A percentile compares a stretch with the other conserved stretches of the same genome.
Conservation (phyloP, 306 rosid species). For the Vigna radiata region DNA sequence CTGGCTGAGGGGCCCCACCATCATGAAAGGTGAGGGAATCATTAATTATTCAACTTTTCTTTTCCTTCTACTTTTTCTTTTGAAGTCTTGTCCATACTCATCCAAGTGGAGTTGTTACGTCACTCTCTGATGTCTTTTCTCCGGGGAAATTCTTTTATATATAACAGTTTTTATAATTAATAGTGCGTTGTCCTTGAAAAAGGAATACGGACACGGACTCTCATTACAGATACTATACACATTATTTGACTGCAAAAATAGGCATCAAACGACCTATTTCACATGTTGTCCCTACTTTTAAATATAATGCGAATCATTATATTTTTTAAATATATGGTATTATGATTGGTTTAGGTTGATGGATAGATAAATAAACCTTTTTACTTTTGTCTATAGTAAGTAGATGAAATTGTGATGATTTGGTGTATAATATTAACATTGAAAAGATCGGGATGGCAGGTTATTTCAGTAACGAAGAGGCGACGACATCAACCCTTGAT, state of each 20-base stretch:
- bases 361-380: neutral
- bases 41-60: neutral
- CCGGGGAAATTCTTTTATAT: neutral
- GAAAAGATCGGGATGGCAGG: conserved; percentile 52
- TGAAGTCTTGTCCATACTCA: too few relatives aligned
- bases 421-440: neutral
- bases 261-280: neutral
- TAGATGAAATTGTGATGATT: neutral
- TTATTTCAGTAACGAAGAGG: conserved; percentile 77
- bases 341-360: neutral
- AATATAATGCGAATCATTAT: neutral
- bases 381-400: neutral
- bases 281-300: neutral
- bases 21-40: conserved; percentile 69
- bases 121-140: neutral
- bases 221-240: neutral
- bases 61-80: neutral
- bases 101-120: neutral
- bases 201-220: neutral
- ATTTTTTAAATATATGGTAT: neutral
- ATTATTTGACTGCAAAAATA: neutral
- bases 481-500: conserved; percentile 74
- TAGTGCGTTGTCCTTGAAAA: neutral
- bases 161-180: neutral
- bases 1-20: conserved; percentile 84